Evolutionary conservation across 805 yeast genomes (phyloP), one percentile per base, ranked within the genome.

Genomic region (Barnettozyma californica): DNA sequence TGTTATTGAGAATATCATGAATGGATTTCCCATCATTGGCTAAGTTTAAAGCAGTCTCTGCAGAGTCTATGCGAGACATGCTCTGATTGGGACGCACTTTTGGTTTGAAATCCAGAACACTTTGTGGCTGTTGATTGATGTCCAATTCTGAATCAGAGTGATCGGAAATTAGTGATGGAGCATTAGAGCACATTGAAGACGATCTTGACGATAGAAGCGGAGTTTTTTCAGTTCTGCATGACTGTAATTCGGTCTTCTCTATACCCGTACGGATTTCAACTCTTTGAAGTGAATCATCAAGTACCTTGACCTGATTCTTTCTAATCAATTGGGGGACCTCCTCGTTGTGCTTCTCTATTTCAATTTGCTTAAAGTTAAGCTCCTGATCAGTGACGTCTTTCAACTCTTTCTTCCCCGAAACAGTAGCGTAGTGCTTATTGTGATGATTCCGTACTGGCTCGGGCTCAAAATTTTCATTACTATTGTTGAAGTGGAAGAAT

Each of bases 1-100:
- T 47, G 4, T 42, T 45, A 43, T 59, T 58, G 8, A 59, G 44
- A n/a, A 57, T 52, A 2, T 48, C 33, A 20, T 47, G 45, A n/a
- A 60, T 60, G 9, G 64, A 59, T 43, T 52, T 54, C 0, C 64
- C 64, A 19, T 56, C 57, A 19, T 51, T 50, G 1, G 62, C 59
- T 2, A 60, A 39, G 8, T 47, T 37, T 9, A 59, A 48, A 1
- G 63, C 63, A 9, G 42, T 42, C 14, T 57, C 52, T 0, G 61
- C 51, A 2, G 44, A 43, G 7, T 43, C 47, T n/a, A n/a, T n/a
- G n/a, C n/a, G n/a, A n/a, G n/a, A n/a, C n/a, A n/a, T n/a, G n/a
- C n/a, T n/a, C 9, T 38, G 13, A 31, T 37, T 23, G 16, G 38
- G 3, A n/a, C 4, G 18, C 20, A 4, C 35, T 16, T 27, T 42